phyloP scores from a whole-genome alignment of 371 early-diverging fungal species.

The Smittium mucronatum region DNA sequence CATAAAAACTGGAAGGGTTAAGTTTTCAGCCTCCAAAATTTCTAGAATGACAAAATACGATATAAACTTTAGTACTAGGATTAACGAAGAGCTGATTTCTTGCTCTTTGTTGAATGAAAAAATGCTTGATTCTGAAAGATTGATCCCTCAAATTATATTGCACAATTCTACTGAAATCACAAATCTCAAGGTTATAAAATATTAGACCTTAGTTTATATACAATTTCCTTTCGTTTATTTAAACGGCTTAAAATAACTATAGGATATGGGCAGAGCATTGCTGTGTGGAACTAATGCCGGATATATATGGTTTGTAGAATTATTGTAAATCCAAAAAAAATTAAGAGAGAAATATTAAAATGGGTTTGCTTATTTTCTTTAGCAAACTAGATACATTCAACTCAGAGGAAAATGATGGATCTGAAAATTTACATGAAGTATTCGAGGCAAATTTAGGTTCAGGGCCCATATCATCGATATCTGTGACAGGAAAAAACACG shows the following conservation, averaged over 20 bases:
- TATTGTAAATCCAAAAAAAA: background rate
- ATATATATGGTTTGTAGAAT: background rate
- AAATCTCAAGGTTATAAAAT: background rate
- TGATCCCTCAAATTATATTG: background rate
- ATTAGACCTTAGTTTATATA: too few relatives aligned
- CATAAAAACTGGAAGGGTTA: background rate
- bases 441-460: background rate
- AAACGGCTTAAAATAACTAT: background rate
- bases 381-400: background rate
- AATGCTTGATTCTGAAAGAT: background rate
- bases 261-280: background rate
- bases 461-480: background rate
- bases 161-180: background rate
- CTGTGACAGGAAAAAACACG: background rate
- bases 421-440: background rate
- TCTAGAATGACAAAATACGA: background rate
- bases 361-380: background rate
- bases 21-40: background rate
- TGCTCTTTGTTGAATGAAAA: background rate
- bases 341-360: background rate
- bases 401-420: background rate
- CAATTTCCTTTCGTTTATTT: too few relatives aligned
- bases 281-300: background rate
- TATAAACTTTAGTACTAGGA: background rate
- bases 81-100: background rate